Conservation (phyloP, 306 rosid species). For the Acacia acuminata region DNA sequence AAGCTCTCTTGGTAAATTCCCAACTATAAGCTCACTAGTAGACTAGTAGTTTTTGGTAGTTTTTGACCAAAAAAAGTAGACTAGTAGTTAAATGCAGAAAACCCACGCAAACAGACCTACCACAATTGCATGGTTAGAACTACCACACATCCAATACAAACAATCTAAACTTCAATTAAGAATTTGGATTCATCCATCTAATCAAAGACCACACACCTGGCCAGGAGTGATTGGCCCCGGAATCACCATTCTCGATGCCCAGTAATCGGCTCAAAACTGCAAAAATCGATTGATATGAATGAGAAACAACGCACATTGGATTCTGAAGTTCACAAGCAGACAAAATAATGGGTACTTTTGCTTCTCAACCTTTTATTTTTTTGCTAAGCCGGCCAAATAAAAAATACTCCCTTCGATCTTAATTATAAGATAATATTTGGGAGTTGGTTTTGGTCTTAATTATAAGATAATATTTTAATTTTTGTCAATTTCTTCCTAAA, state of each 20-base stretch:
- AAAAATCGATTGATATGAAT: slow-evolving; percentile 10
- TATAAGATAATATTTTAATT: too few relatives aligned
- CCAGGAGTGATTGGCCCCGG: slow-evolving; percentile 71
- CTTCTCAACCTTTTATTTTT: too few relatives aligned
- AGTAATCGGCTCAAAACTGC: slow-evolving; percentile 44
- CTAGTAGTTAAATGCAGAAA: slow-evolving; percentile 4
- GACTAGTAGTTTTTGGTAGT: too few relatives aligned
- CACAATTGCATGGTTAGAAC: neutral
- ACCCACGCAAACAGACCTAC: slow-evolving; percentile 22
- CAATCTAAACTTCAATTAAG: neutral
- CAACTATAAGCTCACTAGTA: neutral
- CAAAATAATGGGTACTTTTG: neutral
- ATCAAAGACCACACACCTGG: slow-evolving; percentile 53
- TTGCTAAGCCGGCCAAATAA: slow-evolving; percentile 32
- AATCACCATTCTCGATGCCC: slow-evolving; percentile 60
- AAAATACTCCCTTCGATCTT: too few relatives aligned
- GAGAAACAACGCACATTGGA: slow-evolving; percentile 6
- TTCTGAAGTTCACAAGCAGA: slow-evolving; percentile 28
- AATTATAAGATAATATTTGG: too few relatives aligned
- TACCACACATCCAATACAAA: slow-evolving; percentile 1
- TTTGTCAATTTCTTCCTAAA: too few relatives aligned
- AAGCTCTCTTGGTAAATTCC: too few relatives aligned
- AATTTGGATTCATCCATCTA: neutral
- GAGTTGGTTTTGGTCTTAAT: too few relatives aligned
- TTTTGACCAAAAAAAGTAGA: too few relatives aligned